Conservation (phyloP, 2,329 filamentous ascomycete species). For the Pezicula neosporulosa region DNA sequence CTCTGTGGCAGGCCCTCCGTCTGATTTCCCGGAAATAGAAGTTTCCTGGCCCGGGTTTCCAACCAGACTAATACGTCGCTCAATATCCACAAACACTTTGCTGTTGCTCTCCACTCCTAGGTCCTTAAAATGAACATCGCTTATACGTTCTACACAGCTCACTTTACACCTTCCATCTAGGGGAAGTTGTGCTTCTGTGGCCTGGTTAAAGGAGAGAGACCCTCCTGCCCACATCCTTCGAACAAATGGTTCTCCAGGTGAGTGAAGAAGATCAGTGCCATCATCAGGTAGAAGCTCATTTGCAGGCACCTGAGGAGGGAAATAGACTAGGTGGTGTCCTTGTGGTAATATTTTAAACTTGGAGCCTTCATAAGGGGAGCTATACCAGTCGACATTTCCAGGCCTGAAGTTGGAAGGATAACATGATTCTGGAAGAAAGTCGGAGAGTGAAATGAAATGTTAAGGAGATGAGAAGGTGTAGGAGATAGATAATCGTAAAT, state of each 20-base stretch:
- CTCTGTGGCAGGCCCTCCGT: constrained; percentile 12
- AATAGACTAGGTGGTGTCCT: constrained; percentile 84
- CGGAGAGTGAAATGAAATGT: constrained; percentile 56
- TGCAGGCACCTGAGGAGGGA: constrained; percentile 65
- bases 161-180: constrained; percentile 34
- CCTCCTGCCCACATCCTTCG: constrained; percentile 91
- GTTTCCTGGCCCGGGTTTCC: constrained; percentile 4
- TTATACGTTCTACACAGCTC: constrained; percentile 40
- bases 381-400: constrained; percentile 11
- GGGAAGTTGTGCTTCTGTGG: constrained; percentile 13
- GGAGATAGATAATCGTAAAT: constrained; percentile 52
- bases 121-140: constrained; percentile 32
- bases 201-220: constrained; percentile 51
- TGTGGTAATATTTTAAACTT: constrained; percentile 37
- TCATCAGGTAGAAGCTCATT: constrained; percentile 73
- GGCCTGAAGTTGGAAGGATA: constrained; percentile 14
- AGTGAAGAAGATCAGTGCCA: constrained; percentile 79
- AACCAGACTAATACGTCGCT: constrained; percentile 20
- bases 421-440: constrained; percentile 43
- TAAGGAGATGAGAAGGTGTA: constrained; percentile 62
- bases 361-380: not conserved
- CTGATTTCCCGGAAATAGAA: constrained; percentile 25
- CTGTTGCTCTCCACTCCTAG: constrained; percentile 18
- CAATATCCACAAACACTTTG: constrained; percentile 27
- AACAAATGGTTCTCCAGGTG: constrained; percentile 67